A percentile compares a stretch with the other conserved stretches of the same genome.
These are phyloP conservation scores for Pleurostoma richardsiae DNA, from an alignment of 2,329 filamentous ascomycete species.

Conservation along the genomic window DNA sequence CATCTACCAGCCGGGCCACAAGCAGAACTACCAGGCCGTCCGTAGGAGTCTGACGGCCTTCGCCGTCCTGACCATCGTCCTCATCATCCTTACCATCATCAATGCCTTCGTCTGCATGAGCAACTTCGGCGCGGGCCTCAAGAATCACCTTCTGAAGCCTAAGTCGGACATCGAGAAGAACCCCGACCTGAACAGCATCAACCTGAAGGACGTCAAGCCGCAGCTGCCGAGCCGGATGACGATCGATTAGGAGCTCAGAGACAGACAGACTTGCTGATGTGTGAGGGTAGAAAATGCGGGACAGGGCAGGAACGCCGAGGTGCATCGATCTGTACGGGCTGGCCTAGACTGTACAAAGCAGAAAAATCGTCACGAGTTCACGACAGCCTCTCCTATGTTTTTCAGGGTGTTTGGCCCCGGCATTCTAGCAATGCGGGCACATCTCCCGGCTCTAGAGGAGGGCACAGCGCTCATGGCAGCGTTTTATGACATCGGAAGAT, in stretches of 20 bases:
- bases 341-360: too few relatives aligned
- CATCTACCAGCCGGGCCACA: slow-evolving; percentile 71
- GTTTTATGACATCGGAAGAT: too few relatives aligned
- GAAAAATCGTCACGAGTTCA: too few relatives aligned
- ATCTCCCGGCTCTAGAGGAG: too few relatives aligned
- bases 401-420: too few relatives aligned
- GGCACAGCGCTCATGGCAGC: too few relatives aligned
- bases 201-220: slow-evolving; percentile 51
- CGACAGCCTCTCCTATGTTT: too few relatives aligned
- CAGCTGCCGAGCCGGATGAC: slow-evolving; percentile 53
- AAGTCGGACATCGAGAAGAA: slow-evolving; percentile 44
- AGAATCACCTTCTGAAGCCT: slow-evolving; percentile 68
- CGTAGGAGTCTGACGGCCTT: slow-evolving; percentile 87
- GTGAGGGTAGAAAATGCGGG: not conserved
- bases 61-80: slow-evolving; percentile 82
- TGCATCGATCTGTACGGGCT: too few relatives aligned
- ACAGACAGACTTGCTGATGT: not conserved
- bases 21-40: slow-evolving; percentile 66
- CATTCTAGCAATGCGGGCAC: too few relatives aligned
- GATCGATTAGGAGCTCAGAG: slow-evolving; percentile 41
- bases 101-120: slow-evolving; percentile 82
- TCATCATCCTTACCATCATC: slow-evolving; percentile 83
- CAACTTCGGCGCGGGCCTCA: slow-evolving; percentile 88
- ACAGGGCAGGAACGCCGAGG: not conserved
- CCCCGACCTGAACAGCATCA: slow-evolving; percentile 50